A percentile compares a stretch with the other conserved stretches of the same genome.
phyloP scores from a whole-genome alignment of 2,329 filamentous ascomycete genomes.

The Penicillium psychrosexuale region DNA sequence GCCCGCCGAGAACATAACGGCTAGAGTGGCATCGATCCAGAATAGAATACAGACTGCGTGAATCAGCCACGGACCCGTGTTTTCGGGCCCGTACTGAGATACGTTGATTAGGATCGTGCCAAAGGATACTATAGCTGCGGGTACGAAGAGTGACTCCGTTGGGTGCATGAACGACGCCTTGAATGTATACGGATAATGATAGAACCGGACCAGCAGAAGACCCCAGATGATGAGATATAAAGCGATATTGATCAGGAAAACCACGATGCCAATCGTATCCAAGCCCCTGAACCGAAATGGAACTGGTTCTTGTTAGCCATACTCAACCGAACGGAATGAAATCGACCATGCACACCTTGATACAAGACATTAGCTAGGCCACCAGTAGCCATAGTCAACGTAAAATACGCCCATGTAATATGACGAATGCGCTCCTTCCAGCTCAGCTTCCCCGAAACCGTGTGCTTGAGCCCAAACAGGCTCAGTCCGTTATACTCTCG shows the following conservation, averaged over 20 bases:
- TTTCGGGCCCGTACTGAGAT: conserved; percentile 69
- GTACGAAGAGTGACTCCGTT: conserved; percentile 74
- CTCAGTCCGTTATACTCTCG: conserved; percentile 15
- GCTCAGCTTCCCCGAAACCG: conserved; percentile 31
- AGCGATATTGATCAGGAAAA: conserved; percentile 62
- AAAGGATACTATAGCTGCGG: conserved; percentile 64
- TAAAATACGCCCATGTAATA: conserved; percentile 77
- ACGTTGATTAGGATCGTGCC: conserved; percentile 76
- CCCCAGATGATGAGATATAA: conserved; percentile 63
- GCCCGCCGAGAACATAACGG: conserved; percentile 64
- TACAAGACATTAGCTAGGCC: conserved; percentile 60
- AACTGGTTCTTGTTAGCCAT: conserved; percentile 34
- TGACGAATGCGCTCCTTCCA: conserved; percentile 59
- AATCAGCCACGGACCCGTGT: conserved; percentile 61
- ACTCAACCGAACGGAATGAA: not conserved
- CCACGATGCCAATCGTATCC: conserved; percentile 56
- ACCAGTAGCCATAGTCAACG: conserved; percentile 62
- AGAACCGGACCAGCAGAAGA: conserved; percentile 67
- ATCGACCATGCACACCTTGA: conserved; percentile 44
- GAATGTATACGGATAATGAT: conserved; percentile 67
- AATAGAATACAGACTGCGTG: conserved; percentile 63
- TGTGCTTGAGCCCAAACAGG: conserved; percentile 13
- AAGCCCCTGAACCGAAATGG: conserved; percentile 57
- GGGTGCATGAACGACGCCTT: conserved; percentile 70
- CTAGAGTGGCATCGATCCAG: conserved; percentile 69